Evolutionary conservation across 2,329 filamentous ascomycete species (phyloP).

Genomic region (Sporothrix sp.): DNA sequence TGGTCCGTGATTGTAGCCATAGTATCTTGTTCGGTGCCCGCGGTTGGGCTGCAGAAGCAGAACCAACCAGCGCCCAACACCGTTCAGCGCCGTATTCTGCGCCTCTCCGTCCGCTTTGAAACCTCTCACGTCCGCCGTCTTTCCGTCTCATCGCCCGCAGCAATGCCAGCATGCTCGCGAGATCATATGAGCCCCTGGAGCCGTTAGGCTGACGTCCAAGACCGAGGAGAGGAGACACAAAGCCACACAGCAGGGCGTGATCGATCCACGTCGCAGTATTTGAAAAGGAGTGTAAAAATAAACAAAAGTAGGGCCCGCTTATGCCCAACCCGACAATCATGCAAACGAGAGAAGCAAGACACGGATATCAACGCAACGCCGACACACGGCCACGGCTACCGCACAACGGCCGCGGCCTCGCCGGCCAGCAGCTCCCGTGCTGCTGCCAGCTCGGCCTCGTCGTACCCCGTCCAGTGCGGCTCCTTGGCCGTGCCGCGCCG

Average conservation of each 20-base stretch:
- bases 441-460: constrained; percentile 60
- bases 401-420: constrained; percentile 35
- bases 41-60: not conserved
- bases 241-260: no score
- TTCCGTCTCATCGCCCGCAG: constrained; percentile 16
- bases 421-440: constrained; percentile 56
- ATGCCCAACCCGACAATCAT: not conserved
- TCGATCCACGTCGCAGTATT: not conserved
- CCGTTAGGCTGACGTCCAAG: not conserved
- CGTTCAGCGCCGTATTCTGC: not conserved
- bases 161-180: constrained; percentile 19
- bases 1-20: no score
- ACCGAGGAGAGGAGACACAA: no score
- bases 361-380: no score
- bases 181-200: constrained; percentile 21
- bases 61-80: not conserved
- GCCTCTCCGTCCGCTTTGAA: no score
- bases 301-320: not conserved
- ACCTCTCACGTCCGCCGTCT: no score
- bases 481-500: constrained; percentile 51
- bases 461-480: constrained; percentile 63
- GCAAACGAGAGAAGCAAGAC: not conserved
- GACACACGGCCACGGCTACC: constrained; percentile 26
- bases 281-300: not conserved
- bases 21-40: no score